Conservation (phyloP, 2,329 filamentous ascomycete genomes). For the Penicillium brevicompactum region DNA sequence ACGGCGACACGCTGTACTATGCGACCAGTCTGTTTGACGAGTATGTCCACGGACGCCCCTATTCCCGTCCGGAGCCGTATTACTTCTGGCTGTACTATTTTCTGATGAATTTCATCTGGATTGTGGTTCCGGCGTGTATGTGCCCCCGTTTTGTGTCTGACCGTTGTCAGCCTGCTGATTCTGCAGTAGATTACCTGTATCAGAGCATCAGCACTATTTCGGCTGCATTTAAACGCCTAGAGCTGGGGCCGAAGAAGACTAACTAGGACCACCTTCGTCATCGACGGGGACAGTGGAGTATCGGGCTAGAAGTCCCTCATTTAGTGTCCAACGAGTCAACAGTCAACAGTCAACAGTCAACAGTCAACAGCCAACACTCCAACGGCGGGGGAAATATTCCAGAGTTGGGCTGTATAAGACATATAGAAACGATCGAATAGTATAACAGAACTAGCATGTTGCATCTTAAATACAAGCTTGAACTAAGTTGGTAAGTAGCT, state of each 20-base stretch:
- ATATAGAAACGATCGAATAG: too few species aligned
- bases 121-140: constrained; percentile 61
- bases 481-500: not conserved
- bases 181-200: constrained; percentile 32
- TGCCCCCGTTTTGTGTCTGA: not conserved
- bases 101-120: constrained; percentile 68
- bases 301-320: constrained; percentile 1
- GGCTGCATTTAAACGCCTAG: constrained; percentile 24
- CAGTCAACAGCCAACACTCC: too few species aligned
- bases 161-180: constrained; percentile 5
- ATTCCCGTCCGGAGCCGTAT: constrained; percentile 63
- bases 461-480: not conserved
- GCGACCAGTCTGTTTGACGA: constrained; percentile 65
- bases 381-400: too few species aligned
- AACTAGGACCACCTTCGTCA: constrained; percentile 30
- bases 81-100: constrained; percentile 71
- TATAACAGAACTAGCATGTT: not conserved
- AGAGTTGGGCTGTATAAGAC: too few species aligned
- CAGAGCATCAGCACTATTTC: constrained; percentile 36
- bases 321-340: too few species aligned
- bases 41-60: constrained; percentile 54
- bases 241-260: constrained; percentile 25
- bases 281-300: constrained; percentile 18
- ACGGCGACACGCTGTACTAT: constrained; percentile 67
- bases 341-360: too few species aligned